Evolutionary conservation across 164 flowering plant genomes (phyloP).

Genomic region (Dillenia suffruticosa): DNA sequence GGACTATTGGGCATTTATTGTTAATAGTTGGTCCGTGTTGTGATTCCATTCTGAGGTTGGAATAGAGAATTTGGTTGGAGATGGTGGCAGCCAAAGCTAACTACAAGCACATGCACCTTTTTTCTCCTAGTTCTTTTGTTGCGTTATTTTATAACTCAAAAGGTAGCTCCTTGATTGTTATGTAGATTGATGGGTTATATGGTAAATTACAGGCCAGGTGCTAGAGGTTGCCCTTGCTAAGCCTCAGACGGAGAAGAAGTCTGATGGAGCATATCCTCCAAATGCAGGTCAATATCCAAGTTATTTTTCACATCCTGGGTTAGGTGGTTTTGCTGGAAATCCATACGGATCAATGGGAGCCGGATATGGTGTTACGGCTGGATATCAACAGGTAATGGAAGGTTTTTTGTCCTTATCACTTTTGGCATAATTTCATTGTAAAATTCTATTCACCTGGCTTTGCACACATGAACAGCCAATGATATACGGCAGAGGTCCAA

Average conservation of each 20-base stretch:
- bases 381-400: slow-evolving; percentile 66
- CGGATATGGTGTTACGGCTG: slow-evolving; percentile 56
- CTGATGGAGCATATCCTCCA: slow-evolving; percentile 45
- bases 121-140: no score
- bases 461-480: slow-evolving; percentile 56
- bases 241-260: slow-evolving; percentile 81
- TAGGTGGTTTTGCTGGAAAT: slow-evolving; percentile 57
- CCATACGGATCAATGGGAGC: slow-evolving; percentile 62
- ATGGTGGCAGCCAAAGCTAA: no score
- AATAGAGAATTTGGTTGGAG: no score
- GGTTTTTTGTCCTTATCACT: background rate
- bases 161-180: no score
- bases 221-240: slow-evolving; percentile 89
- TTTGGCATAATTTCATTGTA: background rate
- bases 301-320: slow-evolving; percentile 47
- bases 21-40: no score
- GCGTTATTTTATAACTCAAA: no score
- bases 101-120: no score
- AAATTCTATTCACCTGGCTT: background rate
- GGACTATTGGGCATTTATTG: no score
- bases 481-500: slow-evolving; percentile 94
- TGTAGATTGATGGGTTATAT: background rate
- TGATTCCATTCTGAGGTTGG: no score
- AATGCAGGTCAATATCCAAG: slow-evolving; percentile 35
- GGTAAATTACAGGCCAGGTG: slow-evolving; percentile 56